phyloP scores from a whole-genome alignment of 2,329 filamentous ascomycete species.

The Stagonosporopsis tanaceti region DNA sequence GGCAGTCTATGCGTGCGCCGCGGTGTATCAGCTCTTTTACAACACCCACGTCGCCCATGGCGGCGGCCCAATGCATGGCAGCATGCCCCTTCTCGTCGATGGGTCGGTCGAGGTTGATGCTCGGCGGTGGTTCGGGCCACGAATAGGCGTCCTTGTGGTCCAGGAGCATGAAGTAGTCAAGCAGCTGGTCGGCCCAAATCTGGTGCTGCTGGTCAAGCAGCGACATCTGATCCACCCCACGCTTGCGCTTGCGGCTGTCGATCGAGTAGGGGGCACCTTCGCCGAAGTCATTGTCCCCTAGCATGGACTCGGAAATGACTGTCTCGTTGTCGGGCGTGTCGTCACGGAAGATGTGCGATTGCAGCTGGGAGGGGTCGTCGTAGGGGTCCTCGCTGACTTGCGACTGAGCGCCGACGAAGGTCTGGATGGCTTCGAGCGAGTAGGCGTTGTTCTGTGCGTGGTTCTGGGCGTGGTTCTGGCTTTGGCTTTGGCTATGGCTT shows the following conservation, averaged over 20 bases:
- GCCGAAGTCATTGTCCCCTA: slow-evolving; percentile 81
- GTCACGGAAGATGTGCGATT: slow-evolving; percentile 69
- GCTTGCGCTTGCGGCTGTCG: slow-evolving; percentile 75
- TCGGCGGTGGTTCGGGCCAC: slow-evolving; percentile 78
- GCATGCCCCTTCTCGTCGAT: slow-evolving; percentile 94
- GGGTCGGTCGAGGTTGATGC: slow-evolving; percentile 88
- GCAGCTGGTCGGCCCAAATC: slow-evolving; percentile 87
- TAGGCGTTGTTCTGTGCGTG: slow-evolving; percentile 25
- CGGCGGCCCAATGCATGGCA: slow-evolving; percentile 94
- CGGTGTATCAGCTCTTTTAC: slow-evolving; percentile 86
- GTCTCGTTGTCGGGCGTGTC: slow-evolving; percentile 86
- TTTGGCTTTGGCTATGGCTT: not conserved
- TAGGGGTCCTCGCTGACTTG: slow-evolving; percentile 65
- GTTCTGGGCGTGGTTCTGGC: not conserved
- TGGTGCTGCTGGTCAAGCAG: slow-evolving; percentile 83
- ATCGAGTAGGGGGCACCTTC: slow-evolving; percentile 70
- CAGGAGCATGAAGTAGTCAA: slow-evolving; percentile 94
- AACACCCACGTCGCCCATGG: slow-evolving; percentile 95
- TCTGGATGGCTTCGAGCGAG: slow-evolving; percentile 40
- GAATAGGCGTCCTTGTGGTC: slow-evolving; percentile 77
- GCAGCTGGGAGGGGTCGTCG: slow-evolving; percentile 60
- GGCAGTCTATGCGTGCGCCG: slow-evolving; percentile 75
- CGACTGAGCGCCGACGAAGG: slow-evolving; percentile 25
- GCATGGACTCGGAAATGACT: slow-evolving; percentile 82
- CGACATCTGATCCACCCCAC: slow-evolving; percentile 70